Conservation (phyloP, 1,139 yeast genomes). For the Zygoascus meyerae region DNA sequence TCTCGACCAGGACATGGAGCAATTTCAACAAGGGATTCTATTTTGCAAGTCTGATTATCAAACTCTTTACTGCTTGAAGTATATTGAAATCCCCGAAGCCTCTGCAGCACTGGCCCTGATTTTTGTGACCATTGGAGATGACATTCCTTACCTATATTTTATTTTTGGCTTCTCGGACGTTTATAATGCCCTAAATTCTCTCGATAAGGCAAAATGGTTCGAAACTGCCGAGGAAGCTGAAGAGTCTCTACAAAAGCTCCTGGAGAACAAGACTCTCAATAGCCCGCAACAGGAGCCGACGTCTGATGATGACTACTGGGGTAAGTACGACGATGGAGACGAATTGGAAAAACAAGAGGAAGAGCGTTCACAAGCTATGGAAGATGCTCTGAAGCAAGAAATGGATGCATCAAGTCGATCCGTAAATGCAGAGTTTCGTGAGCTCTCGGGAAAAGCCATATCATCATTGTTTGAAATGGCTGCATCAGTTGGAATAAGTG, state of each 20-base stretch:
- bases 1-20: no score
- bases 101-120: no score
- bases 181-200: no score
- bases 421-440: background rate
- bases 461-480: conserved; percentile 2
- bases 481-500: background rate
- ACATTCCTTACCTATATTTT: no score
- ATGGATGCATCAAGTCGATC: background rate
- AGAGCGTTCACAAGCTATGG: background rate
- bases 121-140: no score
- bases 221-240: background rate
- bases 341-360: conserved; percentile 4
- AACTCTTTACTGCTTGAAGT: no score
- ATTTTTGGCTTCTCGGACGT: no score
- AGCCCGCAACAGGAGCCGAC: background rate
- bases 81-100: no score
- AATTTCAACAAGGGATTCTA: no score
- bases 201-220: background rate
- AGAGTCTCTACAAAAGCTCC: background rate
- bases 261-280: background rate
- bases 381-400: background rate
- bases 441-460: background rate
- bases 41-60: no score
- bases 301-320: conserved; percentile 6
- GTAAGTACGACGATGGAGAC: conserved; percentile 5